A percentile compares a stretch with the other conserved stretches of the same genome.
phyloP scores from a whole-genome alignment of 2,329 filamentous ascomycete genomes.

The Nigrospora sphaerica region DNA sequence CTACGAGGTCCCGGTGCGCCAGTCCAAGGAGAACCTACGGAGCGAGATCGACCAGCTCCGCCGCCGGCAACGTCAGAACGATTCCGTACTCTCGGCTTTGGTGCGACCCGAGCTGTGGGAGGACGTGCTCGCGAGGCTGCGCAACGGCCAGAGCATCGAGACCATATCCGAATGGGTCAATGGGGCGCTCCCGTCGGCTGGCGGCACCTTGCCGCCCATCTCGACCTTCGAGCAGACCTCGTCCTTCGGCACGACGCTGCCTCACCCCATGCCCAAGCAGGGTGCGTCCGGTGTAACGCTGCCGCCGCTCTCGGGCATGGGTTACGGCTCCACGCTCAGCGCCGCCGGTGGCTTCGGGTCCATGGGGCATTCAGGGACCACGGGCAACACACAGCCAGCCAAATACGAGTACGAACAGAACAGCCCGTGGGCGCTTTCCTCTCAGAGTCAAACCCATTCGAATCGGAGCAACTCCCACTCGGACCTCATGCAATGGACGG shows the following conservation, averaged over 20 bases:
- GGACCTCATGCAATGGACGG: slow-evolving; percentile 37
- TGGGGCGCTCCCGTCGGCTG: slow-evolving; percentile 11
- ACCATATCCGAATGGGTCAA: slow-evolving; percentile 48
- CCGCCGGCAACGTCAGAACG: slow-evolving; percentile 44
- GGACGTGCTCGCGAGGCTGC: slow-evolving; percentile 46
- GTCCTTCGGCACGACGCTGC: slow-evolving; percentile 6
- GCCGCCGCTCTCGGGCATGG: slow-evolving; percentile 13
- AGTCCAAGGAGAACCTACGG: slow-evolving; percentile 56
- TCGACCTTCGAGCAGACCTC: slow-evolving; percentile 14
- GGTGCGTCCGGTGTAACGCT: slow-evolving; percentile 15
- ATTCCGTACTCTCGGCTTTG: slow-evolving; percentile 49
- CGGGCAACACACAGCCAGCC: slow-evolving; percentile 19
- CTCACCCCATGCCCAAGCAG: not conserved
- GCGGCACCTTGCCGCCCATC: not conserved
- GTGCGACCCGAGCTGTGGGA: slow-evolving; percentile 42
- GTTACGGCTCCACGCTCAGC: slow-evolving; percentile 8
- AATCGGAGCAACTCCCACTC: slow-evolving; percentile 39
- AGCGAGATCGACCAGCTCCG: slow-evolving; percentile 52
- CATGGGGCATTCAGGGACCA: slow-evolving; percentile 20
- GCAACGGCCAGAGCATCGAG: slow-evolving; percentile 46
- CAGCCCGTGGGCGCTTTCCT: slow-evolving; percentile 43
- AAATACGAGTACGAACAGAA: slow-evolving; percentile 33
- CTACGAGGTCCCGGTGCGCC: slow-evolving; percentile 56
- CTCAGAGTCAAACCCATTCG: slow-evolving; percentile 37
- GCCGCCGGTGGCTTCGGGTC: slow-evolving; percentile 9